phyloP scores from a whole-genome alignment of 2,329 filamentous ascomycete species.

The Penicillium sp. region DNA sequence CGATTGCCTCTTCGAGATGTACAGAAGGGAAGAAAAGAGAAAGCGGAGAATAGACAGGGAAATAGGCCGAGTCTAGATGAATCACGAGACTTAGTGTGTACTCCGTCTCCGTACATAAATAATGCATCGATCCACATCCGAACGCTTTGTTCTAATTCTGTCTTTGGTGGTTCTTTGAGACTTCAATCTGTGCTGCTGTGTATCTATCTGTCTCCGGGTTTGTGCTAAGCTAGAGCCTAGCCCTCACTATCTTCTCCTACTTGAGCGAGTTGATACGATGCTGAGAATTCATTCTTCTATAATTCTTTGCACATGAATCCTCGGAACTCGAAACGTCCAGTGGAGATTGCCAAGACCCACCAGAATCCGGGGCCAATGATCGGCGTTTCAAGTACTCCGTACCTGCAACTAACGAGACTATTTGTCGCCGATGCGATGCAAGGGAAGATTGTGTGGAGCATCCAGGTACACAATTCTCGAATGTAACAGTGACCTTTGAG shows the following conservation, averaged over 20 bases:
- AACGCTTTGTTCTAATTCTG: constrained; percentile 5
- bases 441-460: too few species aligned
- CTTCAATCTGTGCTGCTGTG: not conserved
- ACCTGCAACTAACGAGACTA: not conserved
- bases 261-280: not conserved
- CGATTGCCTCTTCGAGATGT: not conserved
- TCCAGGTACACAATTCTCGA: too few species aligned
- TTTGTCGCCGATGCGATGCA: not conserved
- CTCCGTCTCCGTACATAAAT: too few species aligned
- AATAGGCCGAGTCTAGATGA: constrained; percentile 7
- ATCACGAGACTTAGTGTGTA: constrained; percentile 15
- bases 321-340: constrained; percentile 1
- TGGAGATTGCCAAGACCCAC: constrained; percentile 2
- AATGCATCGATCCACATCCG: constrained; percentile 6
- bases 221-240: not conserved
- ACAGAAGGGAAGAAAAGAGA: constrained; percentile 3
- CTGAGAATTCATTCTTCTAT: too few species aligned
- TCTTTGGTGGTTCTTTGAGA: not conserved
- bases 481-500: too few species aligned
- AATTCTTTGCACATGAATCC: too few species aligned
- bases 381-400: not conserved
- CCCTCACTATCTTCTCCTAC: not conserved
- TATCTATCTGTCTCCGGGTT: not conserved
- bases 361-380: constrained; percentile 9
- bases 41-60: not conserved